These are phyloP conservation scores for Aspergillus pseudotamarii DNA, from an alignment of 2,329 filamentous ascomycete genomes.

Conservation along the genomic window DNA sequence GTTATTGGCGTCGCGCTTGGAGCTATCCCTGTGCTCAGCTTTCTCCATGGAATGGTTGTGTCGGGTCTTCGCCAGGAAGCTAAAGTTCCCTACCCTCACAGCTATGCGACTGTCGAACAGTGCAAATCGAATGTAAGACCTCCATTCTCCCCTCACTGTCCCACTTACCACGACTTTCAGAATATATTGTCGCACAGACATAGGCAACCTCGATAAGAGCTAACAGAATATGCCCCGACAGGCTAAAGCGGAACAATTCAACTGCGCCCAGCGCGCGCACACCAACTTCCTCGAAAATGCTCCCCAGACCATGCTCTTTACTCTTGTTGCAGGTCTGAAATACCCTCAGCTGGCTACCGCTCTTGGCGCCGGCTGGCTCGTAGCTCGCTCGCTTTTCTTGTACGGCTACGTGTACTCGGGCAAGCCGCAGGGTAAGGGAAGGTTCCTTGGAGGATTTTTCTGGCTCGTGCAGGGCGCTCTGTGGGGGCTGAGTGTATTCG, in stretches of 20 bases:
- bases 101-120: conserved; percentile 60
- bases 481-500: conserved; percentile 43
- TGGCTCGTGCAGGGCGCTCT: conserved; percentile 46
- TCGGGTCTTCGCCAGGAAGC: conserved; percentile 53
- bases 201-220: neutral
- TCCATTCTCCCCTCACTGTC: conserved; percentile 27
- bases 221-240: conserved; percentile 19
- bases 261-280: conserved; percentile 60
- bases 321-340: conserved; percentile 57
- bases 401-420: conserved; percentile 49
- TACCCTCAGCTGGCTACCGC: conserved; percentile 53
- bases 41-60: conserved; percentile 55
- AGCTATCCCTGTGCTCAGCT: conserved; percentile 56
- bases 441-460: conserved; percentile 38
- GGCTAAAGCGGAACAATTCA: conserved; percentile 51
- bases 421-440: conserved; percentile 42
- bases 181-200: neutral
- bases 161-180: conserved; percentile 6
- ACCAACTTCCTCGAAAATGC: conserved; percentile 64
- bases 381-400: conserved; percentile 53
- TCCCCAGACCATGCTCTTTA: conserved; percentile 51
- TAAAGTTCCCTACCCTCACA: conserved; percentile 60
- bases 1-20: conserved; percentile 58
- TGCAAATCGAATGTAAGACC: conserved; percentile 49
- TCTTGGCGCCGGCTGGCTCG: conserved; percentile 54